Evolutionary conservation across 176 grass and related monocot genomes (phyloP).

Genomic region (Eragrostis curvula): DNA sequence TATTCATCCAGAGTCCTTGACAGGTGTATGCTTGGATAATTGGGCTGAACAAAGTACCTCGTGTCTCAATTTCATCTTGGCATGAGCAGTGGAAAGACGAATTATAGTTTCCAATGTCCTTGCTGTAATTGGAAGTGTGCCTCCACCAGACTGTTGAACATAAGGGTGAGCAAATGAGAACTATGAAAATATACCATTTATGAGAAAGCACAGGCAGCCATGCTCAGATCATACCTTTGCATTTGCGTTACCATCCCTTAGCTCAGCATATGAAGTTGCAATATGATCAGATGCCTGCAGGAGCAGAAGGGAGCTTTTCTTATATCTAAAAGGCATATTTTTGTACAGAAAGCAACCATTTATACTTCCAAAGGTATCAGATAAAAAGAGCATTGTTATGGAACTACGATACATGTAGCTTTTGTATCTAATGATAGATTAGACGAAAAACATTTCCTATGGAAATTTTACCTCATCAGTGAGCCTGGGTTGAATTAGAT

Average conservation of each 20-base stretch:
- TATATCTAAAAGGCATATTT: background rate
- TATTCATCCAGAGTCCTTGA: slow-evolving; percentile 11
- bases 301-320: background rate
- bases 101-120: slow-evolving; percentile 99
- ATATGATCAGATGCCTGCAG: slow-evolving; percentile 92
- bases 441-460: background rate
- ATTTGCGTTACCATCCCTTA: slow-evolving; percentile 82
- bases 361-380: background rate
- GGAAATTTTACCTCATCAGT: slow-evolving; percentile 81
- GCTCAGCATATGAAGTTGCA: slow-evolving; percentile 95
- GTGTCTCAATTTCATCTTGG: slow-evolving; percentile 95
- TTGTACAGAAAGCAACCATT: background rate
- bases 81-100: slow-evolving; percentile 91
- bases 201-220: slow-evolving; percentile 20
- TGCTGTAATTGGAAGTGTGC: slow-evolving; percentile 97
- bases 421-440: slow-evolving; percentile 6
- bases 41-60: slow-evolving; percentile 63
- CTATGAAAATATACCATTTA: slow-evolving; percentile 28
- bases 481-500: slow-evolving; percentile 90
- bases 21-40: slow-evolving; percentile 1
- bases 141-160: slow-evolving; percentile 75
- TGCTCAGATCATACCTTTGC: slow-evolving; percentile 70
- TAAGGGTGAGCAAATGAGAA: slow-evolving; percentile 26
- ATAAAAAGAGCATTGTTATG: background rate
- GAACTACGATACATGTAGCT: background rate